These are phyloP conservation scores for Saccharomyces hybrid DNA, from an alignment of 1,139 yeast genomes.

Conservation along the genomic window DNA sequence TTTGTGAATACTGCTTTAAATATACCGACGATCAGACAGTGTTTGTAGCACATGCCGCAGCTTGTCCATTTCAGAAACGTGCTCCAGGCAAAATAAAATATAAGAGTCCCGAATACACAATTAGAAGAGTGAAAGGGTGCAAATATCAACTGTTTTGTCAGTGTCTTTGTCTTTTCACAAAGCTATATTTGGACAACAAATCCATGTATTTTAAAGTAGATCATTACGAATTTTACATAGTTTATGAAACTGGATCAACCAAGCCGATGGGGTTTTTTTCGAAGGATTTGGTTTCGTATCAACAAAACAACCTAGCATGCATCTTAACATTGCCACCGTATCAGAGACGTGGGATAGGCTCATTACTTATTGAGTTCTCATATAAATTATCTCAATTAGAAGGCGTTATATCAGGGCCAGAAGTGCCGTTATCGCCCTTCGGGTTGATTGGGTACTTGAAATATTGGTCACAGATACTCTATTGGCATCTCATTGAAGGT, in stretches of 20 bases:
- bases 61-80: constrained; percentile 42
- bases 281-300: constrained; percentile 78
- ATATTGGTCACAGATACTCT: constrained; percentile 64
- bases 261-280: constrained; percentile 88
- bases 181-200: constrained; percentile 84
- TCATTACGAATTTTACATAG: constrained; percentile 69
- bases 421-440: constrained; percentile 76
- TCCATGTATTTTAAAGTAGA: constrained; percentile 77
- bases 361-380: constrained; percentile 73
- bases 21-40: constrained; percentile 46
- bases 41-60: constrained; percentile 38
- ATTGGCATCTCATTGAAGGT: constrained; percentile 38
- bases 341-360: constrained; percentile 72
- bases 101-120: constrained; percentile 48
- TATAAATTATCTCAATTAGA: constrained; percentile 60
- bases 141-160: constrained; percentile 66
- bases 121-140: constrained; percentile 61
- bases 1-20: constrained; percentile 81
- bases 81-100: constrained; percentile 67
- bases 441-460: constrained; percentile 66
- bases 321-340: constrained; percentile 88
- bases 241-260: constrained; percentile 42
- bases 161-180: constrained; percentile 75
- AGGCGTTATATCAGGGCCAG: constrained; percentile 74
- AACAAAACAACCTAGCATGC: constrained; percentile 81